These are phyloP conservation scores for Vitellaria paradoxa DNA, from an alignment of 179 eudicot genomes.

Conservation along the genomic window DNA sequence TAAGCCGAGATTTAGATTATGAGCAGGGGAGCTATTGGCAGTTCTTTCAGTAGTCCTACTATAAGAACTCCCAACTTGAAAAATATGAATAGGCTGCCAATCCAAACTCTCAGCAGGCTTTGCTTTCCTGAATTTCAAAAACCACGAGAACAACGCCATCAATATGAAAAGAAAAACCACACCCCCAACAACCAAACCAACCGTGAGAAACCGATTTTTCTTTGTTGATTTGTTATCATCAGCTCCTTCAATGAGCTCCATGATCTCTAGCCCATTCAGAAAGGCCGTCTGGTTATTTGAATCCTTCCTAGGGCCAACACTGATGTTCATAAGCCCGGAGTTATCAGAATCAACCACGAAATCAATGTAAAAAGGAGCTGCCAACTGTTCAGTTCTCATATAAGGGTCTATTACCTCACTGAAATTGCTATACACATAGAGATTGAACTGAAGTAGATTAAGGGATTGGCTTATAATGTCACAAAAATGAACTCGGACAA, in stretches of 20 bases:
- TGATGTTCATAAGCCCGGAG: conserved; percentile 28
- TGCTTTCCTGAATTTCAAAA: conserved; percentile 19
- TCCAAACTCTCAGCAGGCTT: conserved; percentile 27
- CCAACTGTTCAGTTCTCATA: neutral
- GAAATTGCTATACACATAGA: conserved; percentile 38
- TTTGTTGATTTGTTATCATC: neutral
- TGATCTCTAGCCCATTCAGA: conserved; percentile 65
- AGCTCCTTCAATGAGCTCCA: conserved; percentile 30
- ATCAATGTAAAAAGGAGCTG: conserved; percentile 46
- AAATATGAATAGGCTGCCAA: conserved; percentile 24
- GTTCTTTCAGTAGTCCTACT: conserved; percentile 23
- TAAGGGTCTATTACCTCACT: conserved; percentile 22
- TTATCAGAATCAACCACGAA: conserved; percentile 37
- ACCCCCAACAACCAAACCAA: conserved; percentile 32
- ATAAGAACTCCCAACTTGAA: conserved; percentile 30
- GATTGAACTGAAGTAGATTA: conserved; percentile 10
- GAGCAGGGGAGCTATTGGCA: conserved; percentile 20
- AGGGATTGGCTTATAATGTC: conserved; percentile 20
- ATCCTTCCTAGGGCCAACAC: conserved; percentile 22
- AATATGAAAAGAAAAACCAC: conserved; percentile 19
- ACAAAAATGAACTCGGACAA: conserved; percentile 53
- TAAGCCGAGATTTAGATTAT: conserved; percentile 42
- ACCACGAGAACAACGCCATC: conserved; percentile 12
- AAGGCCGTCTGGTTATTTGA: conserved; percentile 16
- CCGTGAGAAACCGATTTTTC: conserved; percentile 5